Evolutionary conservation across 169 alveolate genomes (phyloP).

Genomic region (Amoebophrya sp.): DNA sequence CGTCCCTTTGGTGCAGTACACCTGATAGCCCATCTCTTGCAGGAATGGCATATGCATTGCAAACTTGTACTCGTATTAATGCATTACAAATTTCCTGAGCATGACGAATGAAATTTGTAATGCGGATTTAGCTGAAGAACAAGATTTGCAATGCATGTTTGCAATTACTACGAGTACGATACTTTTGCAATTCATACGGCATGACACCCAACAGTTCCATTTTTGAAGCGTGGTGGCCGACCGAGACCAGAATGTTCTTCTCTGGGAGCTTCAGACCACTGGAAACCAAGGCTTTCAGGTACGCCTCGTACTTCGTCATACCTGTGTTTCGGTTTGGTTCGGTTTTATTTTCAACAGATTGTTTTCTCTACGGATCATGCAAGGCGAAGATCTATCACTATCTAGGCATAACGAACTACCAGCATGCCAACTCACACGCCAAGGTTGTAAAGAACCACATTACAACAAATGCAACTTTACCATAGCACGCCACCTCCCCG

Average conservation of each 20-base stretch:
- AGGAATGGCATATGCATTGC: slow-evolving; percentile 30
- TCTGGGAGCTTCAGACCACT: slow-evolving; percentile 60
- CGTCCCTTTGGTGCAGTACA: slow-evolving; percentile 30
- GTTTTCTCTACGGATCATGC: no score
- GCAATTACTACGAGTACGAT: no score
- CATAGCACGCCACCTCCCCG: slow-evolving; percentile 66
- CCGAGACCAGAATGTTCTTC: slow-evolving; percentile 41
- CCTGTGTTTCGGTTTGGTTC: no score
- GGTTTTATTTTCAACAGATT: no score
- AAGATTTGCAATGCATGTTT: no score
- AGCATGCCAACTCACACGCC: neutral
- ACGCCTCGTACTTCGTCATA: slow-evolving; percentile 69
- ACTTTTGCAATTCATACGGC: neutral
- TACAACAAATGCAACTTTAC: neutral
- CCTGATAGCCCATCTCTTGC: slow-evolving; percentile 42
- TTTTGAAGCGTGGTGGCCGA: slow-evolving; percentile 38
- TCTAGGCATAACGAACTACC: no score
- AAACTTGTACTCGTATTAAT: slow-evolving; percentile 28
- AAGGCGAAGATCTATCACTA: no score
- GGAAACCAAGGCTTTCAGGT: slow-evolving; percentile 71
- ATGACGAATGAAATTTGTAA: no score
- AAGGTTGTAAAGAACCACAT: neutral
- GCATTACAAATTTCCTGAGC: no score
- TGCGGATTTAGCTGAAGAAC: no score
- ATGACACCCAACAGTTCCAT: neutral